phyloP scores from a whole-genome alignment of 257 asterid species.

The Fraxinus americana region DNA sequence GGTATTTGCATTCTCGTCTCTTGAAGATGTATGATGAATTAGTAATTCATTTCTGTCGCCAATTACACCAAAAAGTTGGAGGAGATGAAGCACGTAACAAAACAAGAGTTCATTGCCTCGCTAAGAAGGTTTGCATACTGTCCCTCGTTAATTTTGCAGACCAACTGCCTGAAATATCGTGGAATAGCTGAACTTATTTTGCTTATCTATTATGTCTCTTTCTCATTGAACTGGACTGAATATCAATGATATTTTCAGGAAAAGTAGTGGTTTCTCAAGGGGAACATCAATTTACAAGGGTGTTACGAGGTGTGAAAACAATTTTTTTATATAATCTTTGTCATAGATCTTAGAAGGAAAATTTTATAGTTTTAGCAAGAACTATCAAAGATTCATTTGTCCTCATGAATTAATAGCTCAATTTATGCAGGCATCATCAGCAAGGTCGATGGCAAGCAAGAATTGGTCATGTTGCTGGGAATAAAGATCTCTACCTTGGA shows the following conservation, averaged over 20 bases:
- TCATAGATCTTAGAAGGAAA: neutral
- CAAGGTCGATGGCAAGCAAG: conserved; percentile 99
- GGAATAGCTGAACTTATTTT: no score
- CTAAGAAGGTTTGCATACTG: conserved; percentile 60
- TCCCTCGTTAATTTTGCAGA: neutral
- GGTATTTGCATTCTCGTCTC: no score
- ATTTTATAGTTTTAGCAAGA: neutral
- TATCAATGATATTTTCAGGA: conserved; percentile 42
- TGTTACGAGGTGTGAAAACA: conserved; percentile 65
- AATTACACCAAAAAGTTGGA: conserved; percentile 70
- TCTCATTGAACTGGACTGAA: neutral
- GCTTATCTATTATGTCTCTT: no score
- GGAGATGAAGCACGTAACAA: conserved; percentile 77
- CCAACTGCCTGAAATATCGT: no score
- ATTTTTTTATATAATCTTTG: neutral
- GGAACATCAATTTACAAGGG: conserved; percentile 92
- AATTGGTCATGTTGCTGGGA: conserved; percentile 96
- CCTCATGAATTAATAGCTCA: neutral
- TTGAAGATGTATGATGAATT: no score
- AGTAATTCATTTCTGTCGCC: conserved; percentile 24
- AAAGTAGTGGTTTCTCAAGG: conserved; percentile 90
- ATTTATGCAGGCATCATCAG: conserved; percentile 82
- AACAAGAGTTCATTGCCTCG: conserved; percentile 91
- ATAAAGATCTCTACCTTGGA: conserved; percentile 91
- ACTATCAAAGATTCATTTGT: neutral